Conservation (phyloP, 768 basidiomycete species). For the Rubroboletus pulcherrimus region DNA sequence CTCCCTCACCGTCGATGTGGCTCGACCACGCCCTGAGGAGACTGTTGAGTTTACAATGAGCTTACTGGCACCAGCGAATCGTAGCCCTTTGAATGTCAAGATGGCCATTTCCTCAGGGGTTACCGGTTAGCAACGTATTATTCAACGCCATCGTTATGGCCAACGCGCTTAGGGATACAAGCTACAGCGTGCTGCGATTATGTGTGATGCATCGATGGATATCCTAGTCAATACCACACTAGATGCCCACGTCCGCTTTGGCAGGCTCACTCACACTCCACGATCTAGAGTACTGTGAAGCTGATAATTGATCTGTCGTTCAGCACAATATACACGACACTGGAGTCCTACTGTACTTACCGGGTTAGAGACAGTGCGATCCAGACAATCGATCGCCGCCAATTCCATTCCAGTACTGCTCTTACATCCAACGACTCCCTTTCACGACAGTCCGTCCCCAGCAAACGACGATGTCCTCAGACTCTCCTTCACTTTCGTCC, state of each 20-base stretch:
- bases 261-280: neutral
- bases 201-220: neutral
- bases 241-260: neutral
- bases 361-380: neutral
- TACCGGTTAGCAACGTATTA: neutral
- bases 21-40: conserved; percentile 28
- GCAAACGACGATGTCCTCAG: conserved; percentile 22
- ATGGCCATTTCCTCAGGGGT: neutral
- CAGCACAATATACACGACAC: neutral
- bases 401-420: neutral
- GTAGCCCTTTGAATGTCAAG: neutral
- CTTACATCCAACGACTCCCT: conserved; percentile 20
- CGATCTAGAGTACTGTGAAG: neutral
- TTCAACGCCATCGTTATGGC: neutral
- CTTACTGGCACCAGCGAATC: neutral
- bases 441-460: conserved; percentile 34
- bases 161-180: neutral
- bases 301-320: neutral
- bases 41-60: conserved; percentile 15
- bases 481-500: conserved; percentile 45
- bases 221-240: neutral
- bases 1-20: conserved; percentile 16
- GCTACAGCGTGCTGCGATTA: neutral
- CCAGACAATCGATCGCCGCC: neutral
- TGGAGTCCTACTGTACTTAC: neutral